Percentiles rank a stretch among this genome's conserved stretches.
Conservation (phyloP, 805 yeast genomes). For the Candida ponderosae region DNA sequence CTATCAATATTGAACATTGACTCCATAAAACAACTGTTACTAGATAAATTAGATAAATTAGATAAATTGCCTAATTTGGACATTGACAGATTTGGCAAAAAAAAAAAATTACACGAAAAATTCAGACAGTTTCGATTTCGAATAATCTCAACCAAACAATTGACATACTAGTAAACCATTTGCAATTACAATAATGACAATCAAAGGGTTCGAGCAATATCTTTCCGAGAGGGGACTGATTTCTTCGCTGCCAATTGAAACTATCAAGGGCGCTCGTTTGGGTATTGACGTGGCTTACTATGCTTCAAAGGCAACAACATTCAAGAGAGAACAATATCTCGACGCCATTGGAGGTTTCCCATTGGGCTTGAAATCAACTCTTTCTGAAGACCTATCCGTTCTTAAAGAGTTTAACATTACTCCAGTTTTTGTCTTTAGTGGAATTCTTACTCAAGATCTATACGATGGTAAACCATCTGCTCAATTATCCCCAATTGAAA, state of each 20-base stretch:
- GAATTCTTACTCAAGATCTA: slow-evolving; percentile 37
- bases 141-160: too few species aligned
- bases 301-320: slow-evolving; percentile 49
- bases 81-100: too few species aligned
- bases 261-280: slow-evolving; percentile 56
- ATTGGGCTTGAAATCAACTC: slow-evolving; percentile 41
- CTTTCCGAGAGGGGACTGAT: slow-evolving; percentile 62
- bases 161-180: too few species aligned
- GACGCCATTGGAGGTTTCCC: slow-evolving; percentile 85
- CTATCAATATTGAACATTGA: too few species aligned
- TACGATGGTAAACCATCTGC: slow-evolving; percentile 29
- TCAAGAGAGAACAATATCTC: slow-evolving; percentile 58
- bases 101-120: too few species aligned
- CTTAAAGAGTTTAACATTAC: slow-evolving; percentile 56
- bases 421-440: slow-evolving; percentile 78
- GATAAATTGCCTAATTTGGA: too few species aligned
- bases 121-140: too few species aligned
- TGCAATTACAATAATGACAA: slow-evolving; percentile 17
- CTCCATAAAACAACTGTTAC: too few species aligned
- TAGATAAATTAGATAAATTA: too few species aligned
- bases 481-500: slow-evolving; percentile 19
- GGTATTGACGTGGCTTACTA: slow-evolving; percentile 86
- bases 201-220: slow-evolving; percentile 58
- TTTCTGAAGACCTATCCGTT: slow-evolving; percentile 55
- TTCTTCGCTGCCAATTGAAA: slow-evolving; percentile 52